A percentile compares a stretch with the other conserved stretches of the same genome.
Evolutionary conservation across 108 stramenopile species (phyloP).

Genomic region (Nitzschia sp.): DNA sequence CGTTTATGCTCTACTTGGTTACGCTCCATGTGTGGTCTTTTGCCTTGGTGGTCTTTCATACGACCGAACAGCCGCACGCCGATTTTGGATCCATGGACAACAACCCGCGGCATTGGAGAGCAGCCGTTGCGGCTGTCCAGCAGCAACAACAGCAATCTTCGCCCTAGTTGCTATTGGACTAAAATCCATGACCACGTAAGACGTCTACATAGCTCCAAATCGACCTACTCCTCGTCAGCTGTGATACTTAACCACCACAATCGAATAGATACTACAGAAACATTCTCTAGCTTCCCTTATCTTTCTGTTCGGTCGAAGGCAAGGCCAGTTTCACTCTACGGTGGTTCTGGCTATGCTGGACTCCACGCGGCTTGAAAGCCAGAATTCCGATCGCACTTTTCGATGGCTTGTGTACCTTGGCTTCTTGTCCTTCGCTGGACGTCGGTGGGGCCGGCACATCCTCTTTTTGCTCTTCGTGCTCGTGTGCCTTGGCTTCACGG

Average conservation of each 20-base stretch:
- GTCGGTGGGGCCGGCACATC: background rate
- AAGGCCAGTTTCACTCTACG: conserved; percentile 16
- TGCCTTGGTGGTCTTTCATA: conserved; percentile 80
- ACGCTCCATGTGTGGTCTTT: conserved; percentile 84
- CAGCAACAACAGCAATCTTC: background rate
- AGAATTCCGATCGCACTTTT: conserved; percentile 2
- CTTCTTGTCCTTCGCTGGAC: background rate
- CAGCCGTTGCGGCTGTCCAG: conserved; percentile 4
- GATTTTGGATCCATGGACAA: conserved; percentile 47
- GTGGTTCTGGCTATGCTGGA: background rate
- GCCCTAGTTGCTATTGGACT: too few relatives aligned
- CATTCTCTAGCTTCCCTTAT: too few relatives aligned
- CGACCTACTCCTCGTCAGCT: too few relatives aligned
- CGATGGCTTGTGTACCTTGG: background rate
- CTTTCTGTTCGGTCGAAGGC: conserved; percentile 3
- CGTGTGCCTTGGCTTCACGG: conserved; percentile 24
- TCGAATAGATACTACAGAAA: too few relatives aligned
- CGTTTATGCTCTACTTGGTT: conserved; percentile 65
- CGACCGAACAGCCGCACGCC: conserved; percentile 34
- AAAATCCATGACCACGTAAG: too few relatives aligned
- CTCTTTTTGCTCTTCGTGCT: background rate
- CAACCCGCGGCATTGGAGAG: conserved; percentile 44
- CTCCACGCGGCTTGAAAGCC: conserved; percentile 30
- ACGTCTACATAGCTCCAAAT: too few relatives aligned
- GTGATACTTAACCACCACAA: too few relatives aligned